Conservation (phyloP, 441 rosid species). For the Croton setiger region DNA sequence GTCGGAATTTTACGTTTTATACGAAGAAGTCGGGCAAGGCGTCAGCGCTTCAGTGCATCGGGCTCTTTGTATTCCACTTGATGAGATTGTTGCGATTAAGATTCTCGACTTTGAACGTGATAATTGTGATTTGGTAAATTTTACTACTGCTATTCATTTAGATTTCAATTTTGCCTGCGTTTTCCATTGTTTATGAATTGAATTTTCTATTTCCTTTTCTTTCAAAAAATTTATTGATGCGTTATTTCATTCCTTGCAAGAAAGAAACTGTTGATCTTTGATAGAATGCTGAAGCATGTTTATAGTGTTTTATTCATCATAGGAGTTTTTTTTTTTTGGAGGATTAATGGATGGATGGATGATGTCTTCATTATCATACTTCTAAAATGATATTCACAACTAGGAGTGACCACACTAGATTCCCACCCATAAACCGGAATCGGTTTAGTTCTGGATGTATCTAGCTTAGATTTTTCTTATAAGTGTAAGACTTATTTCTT, state of each 20-base stretch:
- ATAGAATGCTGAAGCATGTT: not conserved
- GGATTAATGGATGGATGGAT: too few relatives aligned
- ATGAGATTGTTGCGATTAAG: slow-evolving; percentile 87
- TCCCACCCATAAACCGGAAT: too few relatives aligned
- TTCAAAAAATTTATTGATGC: too few relatives aligned
- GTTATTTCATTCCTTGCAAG: not conserved
- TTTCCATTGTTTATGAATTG: not conserved
- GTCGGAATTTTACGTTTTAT: slow-evolving; percentile 58
- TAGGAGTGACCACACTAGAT: too few relatives aligned
- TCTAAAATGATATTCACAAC: too few relatives aligned
- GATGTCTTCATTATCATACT: too few relatives aligned
- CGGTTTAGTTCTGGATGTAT: too few relatives aligned
- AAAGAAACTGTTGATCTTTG: not conserved
- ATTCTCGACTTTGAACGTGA: slow-evolving; percentile 95
- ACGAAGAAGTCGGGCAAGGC: slow-evolving; percentile 89
- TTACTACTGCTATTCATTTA: not conserved
- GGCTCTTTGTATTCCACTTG: slow-evolving; percentile 66
- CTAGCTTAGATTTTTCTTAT: too few relatives aligned
- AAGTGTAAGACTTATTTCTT: too few relatives aligned
- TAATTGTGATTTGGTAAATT: slow-evolving; percentile 73
- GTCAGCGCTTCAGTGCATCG: slow-evolving; percentile 90
- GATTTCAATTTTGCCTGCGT: slow-evolving; percentile 10
- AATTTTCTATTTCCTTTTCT: not conserved
- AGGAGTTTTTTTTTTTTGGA: not conserved
- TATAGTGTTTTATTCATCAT: not conserved